Evolutionary conservation across 305 asterid species (phyloP), one percentile per base, ranked within the genome.

Genomic region (Fraxinus velutina): DNA sequence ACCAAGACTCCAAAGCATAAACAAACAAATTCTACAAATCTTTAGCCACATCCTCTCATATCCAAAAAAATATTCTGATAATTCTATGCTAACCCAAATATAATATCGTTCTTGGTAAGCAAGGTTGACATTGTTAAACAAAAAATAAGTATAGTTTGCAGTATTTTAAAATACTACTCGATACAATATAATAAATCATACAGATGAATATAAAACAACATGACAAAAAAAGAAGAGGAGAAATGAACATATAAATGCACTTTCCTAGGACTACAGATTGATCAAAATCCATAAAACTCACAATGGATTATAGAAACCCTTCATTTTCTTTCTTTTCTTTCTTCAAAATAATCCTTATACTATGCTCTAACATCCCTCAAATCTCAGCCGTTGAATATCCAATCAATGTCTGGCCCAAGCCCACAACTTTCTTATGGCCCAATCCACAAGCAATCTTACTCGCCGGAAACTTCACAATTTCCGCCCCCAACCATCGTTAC

Each of bases 391-490:
- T 82, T 52, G 78, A 71, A 75, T 89, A 75, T 76, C 96, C 96
- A 6, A 82, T 93, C 89, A 86, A 91, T 76, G 89, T 95, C 30
- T 95, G 98, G 99, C 98, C 99, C 78, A 92, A 88, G 84, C 99
- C 99, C 91, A 91, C 90, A 36, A 82, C 77, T 7, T 86, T 93
- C 90, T 73, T 34, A 1, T 93, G 97, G 98, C 85, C 94, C 81
- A 77, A 75, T 60, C 95, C 95, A 36, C 90, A 84, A 73, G 83
- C 91, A 0, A 86, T 86, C 73, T 42, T 76, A 2, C 88, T 94
- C 86, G 89, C 97, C 57, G 83, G 91, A 9, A 77, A 79, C 77
- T 92, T 93, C 89, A 86, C 85, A 71, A 87, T 94, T 83, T 68
- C 83, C 84, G 83, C 86, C 73, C 87, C 92, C 9, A 24, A n/a